Evolutionary conservation across 306 rosid species (phyloP), one percentile per base, ranked within the genome.

Genomic region (Casuarina cunninghamiana): DNA sequence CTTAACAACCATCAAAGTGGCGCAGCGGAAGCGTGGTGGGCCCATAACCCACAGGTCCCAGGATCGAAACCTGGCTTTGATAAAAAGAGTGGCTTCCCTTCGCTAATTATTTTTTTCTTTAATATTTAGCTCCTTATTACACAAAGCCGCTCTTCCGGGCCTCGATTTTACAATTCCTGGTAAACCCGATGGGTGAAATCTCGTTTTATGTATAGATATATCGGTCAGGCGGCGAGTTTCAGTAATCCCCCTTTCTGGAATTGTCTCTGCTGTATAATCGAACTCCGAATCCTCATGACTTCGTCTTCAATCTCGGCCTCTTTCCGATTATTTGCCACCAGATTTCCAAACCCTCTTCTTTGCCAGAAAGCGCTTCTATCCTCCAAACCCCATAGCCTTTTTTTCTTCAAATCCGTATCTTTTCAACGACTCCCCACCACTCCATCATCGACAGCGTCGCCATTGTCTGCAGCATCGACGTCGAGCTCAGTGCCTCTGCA

Each of bases 401-500:
- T 70, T 49, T 85, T 87, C 73, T 86, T 79, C 71, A 84, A 83
- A 73, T 77, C 89, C 75, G 88, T 92, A 78, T 67, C 95, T 71
- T 92, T 92, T 87, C 81, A 94, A 76, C 78, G 80, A 58, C 71
- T 94, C 45, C 83, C 89, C 79, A 85, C 87, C 45, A 76, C 83
- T 3, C 69, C 71, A 5, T 43, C 86, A 1, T 41, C 86, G 0
- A 8, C 79, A 0, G 13, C 86, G 6, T 38, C 81, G 5, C 32
- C 87, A 6, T 32, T 84, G 2, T 32, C 73, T 0, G 57, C 90
- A 8, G 45, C 73, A 16, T 80, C 86, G 13, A 66, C 89, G 11
- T 62, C 90, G 2, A 57, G 84, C 77, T 76, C 89, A 1, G 55
- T 84, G 42, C 79, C 93, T 10, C 89, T 87, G 50, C 96, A 91